Base-by-base conservation (phyloP, 2,329 filamentous ascomycete genomes). In the Calonectria ilicicola region DNA sequence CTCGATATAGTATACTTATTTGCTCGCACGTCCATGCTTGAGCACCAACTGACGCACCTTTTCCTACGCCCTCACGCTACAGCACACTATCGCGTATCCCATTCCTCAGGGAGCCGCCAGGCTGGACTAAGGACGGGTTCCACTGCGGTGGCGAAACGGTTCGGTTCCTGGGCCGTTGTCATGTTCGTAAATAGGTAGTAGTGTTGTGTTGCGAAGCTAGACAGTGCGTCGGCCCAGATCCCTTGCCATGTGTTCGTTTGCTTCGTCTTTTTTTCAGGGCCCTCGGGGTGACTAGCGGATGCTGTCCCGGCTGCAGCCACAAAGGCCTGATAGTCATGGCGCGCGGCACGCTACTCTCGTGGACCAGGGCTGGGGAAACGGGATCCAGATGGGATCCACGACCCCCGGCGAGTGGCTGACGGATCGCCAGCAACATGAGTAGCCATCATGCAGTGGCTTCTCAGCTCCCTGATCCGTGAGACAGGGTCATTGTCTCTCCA, bases 281-380 rank as follows among this genome's bases (percentile, higher is more conserved):
- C 67, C 74, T 60, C 19, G 56, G 44, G 26, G 53, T 68, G n/a
- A 64, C 73, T 74, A 78, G 77, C 76, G 77, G 72, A 75, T 79
- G 75, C 72, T 75, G 72, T 38, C 73, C 77, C 70, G 72, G 75
- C 69, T 72, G 76, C 71, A 76, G 74, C 76, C 73, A 78, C 72
- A 72, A 72, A 56, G 64, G 53, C 63, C 23, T 65, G 66, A 67
- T 74, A 69, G 69, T 72, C 64, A 70, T 69, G 67, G 47, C 75
- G 70, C 69, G 62, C 65, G 70, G 67, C 51, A 79, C 77, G 73
- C 76, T 74, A 78, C 71, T 73, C 72, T 74, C 63, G 67, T 62
- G 35, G 69, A 74, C 74, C 69, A 72, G 74, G 65, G 65, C 44
- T 64, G 72, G 58, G 68, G 67, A 70, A 68, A 69, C 67, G 69